A percentile compares a stretch with the other conserved stretches of the same genome.
These are phyloP conservation scores for Fusarium bactridioides DNA, from an alignment of 2,329 filamentous ascomycete genomes.

Conservation along the genomic window DNA sequence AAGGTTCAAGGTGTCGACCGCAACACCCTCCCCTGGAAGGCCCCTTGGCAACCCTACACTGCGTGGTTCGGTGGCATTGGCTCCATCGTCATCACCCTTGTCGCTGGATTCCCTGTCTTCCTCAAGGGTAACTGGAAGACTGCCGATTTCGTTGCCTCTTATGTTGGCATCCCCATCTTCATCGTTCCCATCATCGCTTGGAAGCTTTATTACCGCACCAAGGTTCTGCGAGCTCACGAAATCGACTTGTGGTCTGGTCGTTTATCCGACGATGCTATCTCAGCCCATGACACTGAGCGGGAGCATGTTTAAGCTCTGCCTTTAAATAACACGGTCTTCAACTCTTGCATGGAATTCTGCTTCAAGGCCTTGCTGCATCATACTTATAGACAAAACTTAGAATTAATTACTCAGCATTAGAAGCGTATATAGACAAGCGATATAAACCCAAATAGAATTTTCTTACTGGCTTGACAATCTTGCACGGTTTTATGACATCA, in stretches of 20 bases:
- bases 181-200: constrained; percentile 67
- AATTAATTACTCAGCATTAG: background rate
- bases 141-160: constrained; percentile 69
- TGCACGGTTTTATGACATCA: fast-evolving
- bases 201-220: constrained; percentile 52
- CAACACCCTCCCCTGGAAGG: constrained; percentile 60
- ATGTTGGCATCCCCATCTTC: constrained; percentile 70
- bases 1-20: constrained; percentile 64
- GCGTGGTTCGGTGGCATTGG: constrained; percentile 67
- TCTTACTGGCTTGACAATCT: background rate
- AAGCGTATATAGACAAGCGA: background rate
- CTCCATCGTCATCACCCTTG: constrained; percentile 69
- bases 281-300: background rate
- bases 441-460: background rate
- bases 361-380: background rate
- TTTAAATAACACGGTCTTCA: too few relatives aligned
- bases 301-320: background rate
- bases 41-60: constrained; percentile 67
- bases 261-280: constrained; percentile 8
- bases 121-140: constrained; percentile 70
- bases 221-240: constrained; percentile 52
- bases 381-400: background rate
- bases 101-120: constrained; percentile 81
- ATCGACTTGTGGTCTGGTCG: constrained; percentile 57
- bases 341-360: fast-evolving